Conservation (phyloP, 116 monocot genomes). For the Iris pallida region DNA sequence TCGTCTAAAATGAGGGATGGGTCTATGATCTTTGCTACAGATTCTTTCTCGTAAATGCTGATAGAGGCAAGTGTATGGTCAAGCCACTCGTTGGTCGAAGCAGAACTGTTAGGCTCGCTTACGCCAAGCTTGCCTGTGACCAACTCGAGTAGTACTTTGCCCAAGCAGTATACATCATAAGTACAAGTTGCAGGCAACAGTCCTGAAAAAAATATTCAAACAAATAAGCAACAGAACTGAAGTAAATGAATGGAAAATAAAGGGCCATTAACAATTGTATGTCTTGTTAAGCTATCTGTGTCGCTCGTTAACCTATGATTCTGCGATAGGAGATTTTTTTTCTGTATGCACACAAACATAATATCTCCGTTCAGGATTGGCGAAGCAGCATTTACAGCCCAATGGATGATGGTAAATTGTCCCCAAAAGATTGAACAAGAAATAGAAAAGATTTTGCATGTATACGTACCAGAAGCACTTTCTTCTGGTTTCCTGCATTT, state of each 20-base stretch:
- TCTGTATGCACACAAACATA: too few species aligned
- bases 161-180: constrained; percentile 78
- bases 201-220: constrained; percentile 18
- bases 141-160: constrained; percentile 77
- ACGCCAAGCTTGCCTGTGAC: constrained; percentile 78
- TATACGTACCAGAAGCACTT: constrained; percentile 41
- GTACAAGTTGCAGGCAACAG: constrained; percentile 46
- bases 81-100: constrained; percentile 53
- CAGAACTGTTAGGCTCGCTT: constrained; percentile 39
- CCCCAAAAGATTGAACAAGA: too few species aligned
- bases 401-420: too few species aligned
- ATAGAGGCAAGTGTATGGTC: constrained; percentile 49
- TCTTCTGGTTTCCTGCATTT: constrained; percentile 55
- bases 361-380: too few species aligned
- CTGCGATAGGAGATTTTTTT: too few species aligned
- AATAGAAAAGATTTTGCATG: not conserved
- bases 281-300: too few species aligned
- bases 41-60: constrained; percentile 62
- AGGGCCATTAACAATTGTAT: too few species aligned
- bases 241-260: too few species aligned
- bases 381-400: too few species aligned
- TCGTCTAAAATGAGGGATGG: constrained; percentile 82
- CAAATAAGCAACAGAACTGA: too few species aligned
- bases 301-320: too few species aligned
- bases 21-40: constrained; percentile 68